These are phyloP conservation scores for Talaromyces trachyspermus DNA, from an alignment of 495 filamentous ascomycete genomes.

Conservation along the genomic window DNA sequence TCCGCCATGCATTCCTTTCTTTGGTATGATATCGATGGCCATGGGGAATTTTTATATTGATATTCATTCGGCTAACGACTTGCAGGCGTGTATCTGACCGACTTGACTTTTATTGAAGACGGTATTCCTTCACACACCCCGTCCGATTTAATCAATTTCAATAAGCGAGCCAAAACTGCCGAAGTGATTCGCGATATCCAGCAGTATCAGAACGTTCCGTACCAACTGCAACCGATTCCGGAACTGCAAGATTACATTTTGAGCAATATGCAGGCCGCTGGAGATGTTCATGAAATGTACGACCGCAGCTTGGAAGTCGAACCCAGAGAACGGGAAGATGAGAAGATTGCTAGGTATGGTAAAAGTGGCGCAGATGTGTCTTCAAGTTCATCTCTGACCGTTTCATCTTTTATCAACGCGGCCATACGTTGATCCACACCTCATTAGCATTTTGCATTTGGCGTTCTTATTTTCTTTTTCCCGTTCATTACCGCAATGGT, in stretches of 20 bases:
- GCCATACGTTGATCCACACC: slow-evolving; percentile 26
- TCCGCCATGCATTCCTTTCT: slow-evolving; percentile 96
- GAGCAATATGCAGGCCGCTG: slow-evolving; percentile 85
- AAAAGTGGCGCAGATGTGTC: slow-evolving; percentile 30
- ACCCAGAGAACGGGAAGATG: slow-evolving; percentile 91
- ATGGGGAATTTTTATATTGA: slow-evolving; percentile 1
- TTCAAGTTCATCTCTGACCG: slow-evolving; percentile 18
- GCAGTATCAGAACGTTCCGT: slow-evolving; percentile 94
- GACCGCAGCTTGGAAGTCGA: slow-evolving; percentile 88
- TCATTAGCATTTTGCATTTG: slow-evolving; percentile 4
- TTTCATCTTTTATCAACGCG: slow-evolving; percentile 28
- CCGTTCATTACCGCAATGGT: too few relatives aligned
- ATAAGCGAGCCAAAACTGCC: slow-evolving; percentile 93
- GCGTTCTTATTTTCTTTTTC: slow-evolving; percentile 1
- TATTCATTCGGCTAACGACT: slow-evolving; percentile 11
- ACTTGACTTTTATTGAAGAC: slow-evolving; percentile 97
- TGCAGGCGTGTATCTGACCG: slow-evolving; percentile 89
- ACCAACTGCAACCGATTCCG: slow-evolving; percentile 76
- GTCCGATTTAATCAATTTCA: slow-evolving; percentile 94
- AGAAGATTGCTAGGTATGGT: slow-evolving; percentile 77
- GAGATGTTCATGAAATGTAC: slow-evolving; percentile 99
- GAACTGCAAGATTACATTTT: slow-evolving; percentile 97
- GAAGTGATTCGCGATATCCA: slow-evolving; percentile 98
- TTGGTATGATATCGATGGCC: slow-evolving; percentile 54
- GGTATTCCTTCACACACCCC: slow-evolving; percentile 94